phyloP scores from a whole-genome alignment of 2,329 filamentous ascomycete species.

The Colletotrichum cereale region DNA sequence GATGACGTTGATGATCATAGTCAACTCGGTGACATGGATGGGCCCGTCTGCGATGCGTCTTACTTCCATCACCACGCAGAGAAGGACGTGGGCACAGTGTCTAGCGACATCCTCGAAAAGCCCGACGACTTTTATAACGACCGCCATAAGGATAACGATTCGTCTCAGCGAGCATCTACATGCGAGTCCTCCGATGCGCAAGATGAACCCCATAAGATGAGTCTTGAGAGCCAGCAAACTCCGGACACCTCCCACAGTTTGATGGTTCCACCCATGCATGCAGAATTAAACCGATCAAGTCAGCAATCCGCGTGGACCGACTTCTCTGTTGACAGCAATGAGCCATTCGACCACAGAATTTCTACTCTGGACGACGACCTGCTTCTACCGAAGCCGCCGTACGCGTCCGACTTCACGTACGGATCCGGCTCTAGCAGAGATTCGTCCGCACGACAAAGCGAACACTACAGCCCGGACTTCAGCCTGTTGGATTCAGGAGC shows the following conservation, averaged over 20 bases:
- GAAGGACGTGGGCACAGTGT: conserved; percentile 53
- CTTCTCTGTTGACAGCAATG: conserved; percentile 67
- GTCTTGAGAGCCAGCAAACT: conserved; percentile 39
- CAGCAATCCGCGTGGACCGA: conserved; percentile 73
- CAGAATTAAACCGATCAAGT: conserved; percentile 62
- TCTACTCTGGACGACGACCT: conserved; percentile 31
- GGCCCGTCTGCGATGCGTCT: conserved; percentile 43
- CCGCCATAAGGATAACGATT: conserved; percentile 39
- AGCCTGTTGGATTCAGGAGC: conserved; percentile 47
- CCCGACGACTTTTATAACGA: conserved; percentile 44
- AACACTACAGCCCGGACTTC: conserved; percentile 48
- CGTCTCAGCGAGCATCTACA: conserved; percentile 54
- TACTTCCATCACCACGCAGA: conserved; percentile 49
- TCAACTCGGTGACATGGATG: conserved; percentile 48
- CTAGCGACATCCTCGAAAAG: conserved; percentile 49
- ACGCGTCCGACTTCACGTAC: conserved; percentile 30
- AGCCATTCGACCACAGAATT: conserved; percentile 51
- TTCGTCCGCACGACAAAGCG: conserved; percentile 40
- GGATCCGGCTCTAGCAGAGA: conserved; percentile 27
- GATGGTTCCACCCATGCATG: conserved; percentile 59
- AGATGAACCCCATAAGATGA: conserved; percentile 35
- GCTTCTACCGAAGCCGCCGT: conserved; percentile 40
- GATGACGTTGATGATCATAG: conserved; percentile 56
- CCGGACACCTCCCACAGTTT: conserved; percentile 59
- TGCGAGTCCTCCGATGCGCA: conserved; percentile 52